Evolutionary conservation across 1,139 yeast species (phyloP).

Genomic region (Debaryomyces nepalensis): DNA sequence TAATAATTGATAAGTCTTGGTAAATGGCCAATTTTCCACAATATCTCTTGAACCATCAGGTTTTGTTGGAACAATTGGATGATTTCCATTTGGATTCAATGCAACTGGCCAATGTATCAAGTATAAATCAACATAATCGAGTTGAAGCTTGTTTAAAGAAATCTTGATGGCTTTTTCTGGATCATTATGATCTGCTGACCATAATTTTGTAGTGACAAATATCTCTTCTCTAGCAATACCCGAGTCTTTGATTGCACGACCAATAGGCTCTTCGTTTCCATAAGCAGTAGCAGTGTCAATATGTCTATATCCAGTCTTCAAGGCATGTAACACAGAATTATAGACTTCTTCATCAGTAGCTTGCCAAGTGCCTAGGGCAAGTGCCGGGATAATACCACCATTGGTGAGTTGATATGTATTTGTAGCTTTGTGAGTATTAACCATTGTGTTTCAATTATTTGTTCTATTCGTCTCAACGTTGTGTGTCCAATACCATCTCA

Average conservation of each 20-base stretch:
- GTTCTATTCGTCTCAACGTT: too few relatives aligned
- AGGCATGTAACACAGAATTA: constrained; percentile 23
- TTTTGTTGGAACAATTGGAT: too few relatives aligned
- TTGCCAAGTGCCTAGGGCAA: constrained; percentile 30
- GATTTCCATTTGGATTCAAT: constrained; percentile 11
- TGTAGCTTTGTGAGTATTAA: too few relatives aligned
- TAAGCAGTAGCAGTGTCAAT: constrained; percentile 25
- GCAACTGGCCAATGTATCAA: constrained; percentile 23
- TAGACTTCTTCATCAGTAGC: constrained; percentile 20
- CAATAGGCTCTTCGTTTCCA: constrained; percentile 23
- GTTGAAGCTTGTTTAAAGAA: constrained; percentile 20
- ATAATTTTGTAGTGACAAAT: constrained; percentile 51
- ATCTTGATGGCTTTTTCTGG: constrained; percentile 17
- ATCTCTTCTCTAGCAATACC: constrained; percentile 48
- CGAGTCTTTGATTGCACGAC: constrained; percentile 33
- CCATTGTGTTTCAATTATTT: too few relatives aligned
- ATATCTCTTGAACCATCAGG: too few relatives aligned
- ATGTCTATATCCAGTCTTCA: constrained; percentile 23
- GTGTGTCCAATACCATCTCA: too few relatives aligned
- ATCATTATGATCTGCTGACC: constrained; percentile 17
- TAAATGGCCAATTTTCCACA: constrained; percentile 49
- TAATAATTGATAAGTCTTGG: constrained; percentile 70
- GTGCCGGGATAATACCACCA: constrained; percentile 22
- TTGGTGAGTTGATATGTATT: too few relatives aligned
- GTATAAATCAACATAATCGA: constrained; percentile 25